These are phyloP conservation scores for Aureobasidium sp. DNA, from an alignment of 2,329 filamentous ascomycete species.

Conservation along the genomic window DNA sequence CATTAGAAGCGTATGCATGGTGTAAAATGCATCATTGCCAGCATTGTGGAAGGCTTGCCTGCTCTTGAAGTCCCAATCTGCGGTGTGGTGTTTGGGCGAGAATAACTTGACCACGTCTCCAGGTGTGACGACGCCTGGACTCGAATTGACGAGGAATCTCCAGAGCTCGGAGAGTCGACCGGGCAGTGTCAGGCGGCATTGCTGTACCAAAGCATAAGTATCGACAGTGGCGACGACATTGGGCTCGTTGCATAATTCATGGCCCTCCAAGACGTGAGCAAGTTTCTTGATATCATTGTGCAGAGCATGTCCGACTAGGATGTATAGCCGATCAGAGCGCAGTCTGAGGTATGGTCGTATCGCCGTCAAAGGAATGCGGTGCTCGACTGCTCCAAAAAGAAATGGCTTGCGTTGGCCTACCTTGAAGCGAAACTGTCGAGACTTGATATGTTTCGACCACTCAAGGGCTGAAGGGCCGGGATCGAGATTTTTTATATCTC, in stretches of 20 bases:
- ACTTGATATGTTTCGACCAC: conserved; percentile 62
- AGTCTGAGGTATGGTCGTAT: not conserved
- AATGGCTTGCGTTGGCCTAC: not conserved
- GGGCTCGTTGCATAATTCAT: not conserved
- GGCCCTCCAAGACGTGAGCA: not conserved
- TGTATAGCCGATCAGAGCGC: not conserved
- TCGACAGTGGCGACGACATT: conserved; percentile 5
- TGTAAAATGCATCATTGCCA: conserved; percentile 29
- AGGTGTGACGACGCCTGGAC: not conserved
- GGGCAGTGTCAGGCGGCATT: not conserved
- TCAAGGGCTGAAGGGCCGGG: conserved; percentile 56
- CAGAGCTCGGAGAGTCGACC: not conserved
- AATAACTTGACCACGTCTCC: not conserved
- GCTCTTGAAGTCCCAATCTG: not conserved
- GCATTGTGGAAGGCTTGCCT: conserved; percentile 35
- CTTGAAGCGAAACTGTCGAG: conserved; percentile 67
- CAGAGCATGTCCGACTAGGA: conserved; percentile 12
- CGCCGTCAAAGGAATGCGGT: not conserved
- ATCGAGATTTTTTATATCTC: conserved; percentile 45
- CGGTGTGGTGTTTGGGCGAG: not conserved
- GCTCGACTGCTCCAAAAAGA: not conserved
- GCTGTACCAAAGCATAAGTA: not conserved
- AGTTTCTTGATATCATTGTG: conserved; percentile 1
- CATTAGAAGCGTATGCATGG: conserved; percentile 24
- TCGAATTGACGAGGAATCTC: not conserved